These are phyloP conservation scores for Isoetes taiwanensis DNA, from an alignment of 75 land plant genomes.

Conservation along the genomic window DNA sequence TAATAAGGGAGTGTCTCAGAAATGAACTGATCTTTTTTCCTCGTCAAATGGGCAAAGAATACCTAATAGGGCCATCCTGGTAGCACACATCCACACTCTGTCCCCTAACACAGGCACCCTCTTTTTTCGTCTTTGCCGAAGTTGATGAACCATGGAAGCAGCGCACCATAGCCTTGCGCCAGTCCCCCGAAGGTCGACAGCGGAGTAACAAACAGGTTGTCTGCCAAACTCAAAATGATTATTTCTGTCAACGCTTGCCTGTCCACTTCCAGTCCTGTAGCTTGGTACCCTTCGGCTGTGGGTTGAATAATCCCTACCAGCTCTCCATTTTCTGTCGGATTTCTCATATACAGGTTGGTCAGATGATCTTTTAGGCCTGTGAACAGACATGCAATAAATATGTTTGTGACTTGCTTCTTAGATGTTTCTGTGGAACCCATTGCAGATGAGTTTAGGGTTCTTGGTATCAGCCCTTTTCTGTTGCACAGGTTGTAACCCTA, in stretches of 20 bases:
- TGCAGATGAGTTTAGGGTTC: too few relatives aligned
- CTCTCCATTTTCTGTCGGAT: neutral
- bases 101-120: neutral
- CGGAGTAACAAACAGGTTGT: slow-evolving; percentile 12
- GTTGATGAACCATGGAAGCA: slow-evolving; percentile 14
- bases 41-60: slow-evolving; percentile 6
- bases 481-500: neutral
- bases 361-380: neutral
- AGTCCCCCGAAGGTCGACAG: slow-evolving; percentile 15
- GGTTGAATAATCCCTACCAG: slow-evolving; percentile 7
- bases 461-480: slow-evolving; percentile 3
- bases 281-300: slow-evolving; percentile 4
- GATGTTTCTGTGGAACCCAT: too few relatives aligned
- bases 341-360: neutral
- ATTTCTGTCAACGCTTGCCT: slow-evolving; percentile 15
- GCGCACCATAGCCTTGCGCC: slow-evolving; percentile 15
- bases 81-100: slow-evolving; percentile 11
- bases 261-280: slow-evolving; percentile 8
- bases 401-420: too few relatives aligned
- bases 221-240: slow-evolving; percentile 6
- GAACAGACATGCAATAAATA: slow-evolving; percentile 13
- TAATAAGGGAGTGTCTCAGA: neutral
- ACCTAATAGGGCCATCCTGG: slow-evolving; percentile 2
- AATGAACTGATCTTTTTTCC: neutral
- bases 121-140: neutral